phyloP scores from a whole-genome alignment of 2,329 filamentous ascomycete species.

The Nemania sp. region DNA sequence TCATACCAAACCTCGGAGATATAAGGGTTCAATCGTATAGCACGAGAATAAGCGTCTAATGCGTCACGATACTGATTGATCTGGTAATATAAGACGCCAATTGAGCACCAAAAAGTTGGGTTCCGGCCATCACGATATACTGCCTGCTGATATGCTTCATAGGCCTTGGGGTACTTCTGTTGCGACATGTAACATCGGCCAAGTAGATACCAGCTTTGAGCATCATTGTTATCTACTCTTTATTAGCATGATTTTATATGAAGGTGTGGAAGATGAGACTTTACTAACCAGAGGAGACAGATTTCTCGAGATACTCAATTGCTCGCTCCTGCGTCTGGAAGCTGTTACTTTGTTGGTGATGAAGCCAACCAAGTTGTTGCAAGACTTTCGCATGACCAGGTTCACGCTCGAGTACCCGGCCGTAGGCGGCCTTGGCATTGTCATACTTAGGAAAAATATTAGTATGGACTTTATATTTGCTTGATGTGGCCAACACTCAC shows the following conservation, averaged over 20 bases:
- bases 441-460: conserved; percentile 73
- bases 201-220: conserved; percentile 97
- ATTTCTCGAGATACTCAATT: conserved; percentile 97
- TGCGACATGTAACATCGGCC: conserved; percentile 99
- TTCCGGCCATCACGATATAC: conserved; percentile 98
- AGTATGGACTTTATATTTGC: conserved; percentile 23
- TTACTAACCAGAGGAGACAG: conserved; percentile 80
- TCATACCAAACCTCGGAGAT: conserved; percentile 99
- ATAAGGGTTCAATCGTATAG: conserved; percentile 94
- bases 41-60: conserved; percentile 93
- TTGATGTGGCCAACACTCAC: conserved; percentile 59
- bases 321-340: conserved; percentile 93
- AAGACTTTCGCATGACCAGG: conserved; percentile 97
- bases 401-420: conserved; percentile 89
- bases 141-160: conserved; percentile 97
- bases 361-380: conserved; percentile 95
- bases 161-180: conserved; percentile 97
- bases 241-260: conserved; percentile 35
- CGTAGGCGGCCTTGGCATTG: conserved; percentile 87
- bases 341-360: conserved; percentile 91
- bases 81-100: conserved; percentile 97
- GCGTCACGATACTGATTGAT: conserved; percentile 99
- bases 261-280: conserved; percentile 23
- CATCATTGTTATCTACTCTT: conserved; percentile 79
- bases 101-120: conserved; percentile 99